Evolutionary conservation across 345 rosid genomes (phyloP), one percentile per base, ranked within the genome.

Genomic region (Euphorbia tirucalli): DNA sequence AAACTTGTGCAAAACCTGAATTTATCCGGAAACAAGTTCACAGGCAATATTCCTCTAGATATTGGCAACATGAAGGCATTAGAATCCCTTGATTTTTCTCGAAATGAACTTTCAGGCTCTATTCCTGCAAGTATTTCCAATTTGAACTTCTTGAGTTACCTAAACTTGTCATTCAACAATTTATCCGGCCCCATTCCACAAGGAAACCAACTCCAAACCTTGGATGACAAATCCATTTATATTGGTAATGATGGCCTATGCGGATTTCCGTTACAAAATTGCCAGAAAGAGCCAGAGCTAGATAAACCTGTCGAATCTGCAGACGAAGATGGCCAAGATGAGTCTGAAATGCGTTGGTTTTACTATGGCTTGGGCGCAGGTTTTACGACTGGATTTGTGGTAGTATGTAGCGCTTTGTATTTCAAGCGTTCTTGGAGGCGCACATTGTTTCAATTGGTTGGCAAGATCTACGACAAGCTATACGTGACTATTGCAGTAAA

Each of bases 81-180:
- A 37, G 5, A 13, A 44, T 41, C 32, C 1, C 56, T 73, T 22
- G 56, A 71, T 71, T n/a, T 62, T 11, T 24, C 50, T 7, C 21
- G 25, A 18, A 71, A 71, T 62, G 27, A 43, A 14, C 55, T 71
- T 37, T 30, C 61, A 3, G 68, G 68, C 11, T 21, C 35, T 31
- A 62, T 61, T 61, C 68, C 68, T 61, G 4, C 13, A 32, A 49
- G 61, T 43, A 71, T 71, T 84, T 50, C 89, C 81, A 22, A 69
- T 79, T 71, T 88, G 73, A 35, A 76, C 56, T 69, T 78, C 31
- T 70, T 88, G 61, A 66, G 66, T 0, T 0, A 67, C 35, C 56
- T 89, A 63, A 80, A 86, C 72, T 78, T 87, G 71, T 87, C 89
- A 0, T 80, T n/a, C 75, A 88, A 84, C 77, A 74, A 78, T 50